Evolutionary conservation across 192 early-diverging fungal species (phyloP).

Genomic region (Entomortierella lignicola): DNA sequence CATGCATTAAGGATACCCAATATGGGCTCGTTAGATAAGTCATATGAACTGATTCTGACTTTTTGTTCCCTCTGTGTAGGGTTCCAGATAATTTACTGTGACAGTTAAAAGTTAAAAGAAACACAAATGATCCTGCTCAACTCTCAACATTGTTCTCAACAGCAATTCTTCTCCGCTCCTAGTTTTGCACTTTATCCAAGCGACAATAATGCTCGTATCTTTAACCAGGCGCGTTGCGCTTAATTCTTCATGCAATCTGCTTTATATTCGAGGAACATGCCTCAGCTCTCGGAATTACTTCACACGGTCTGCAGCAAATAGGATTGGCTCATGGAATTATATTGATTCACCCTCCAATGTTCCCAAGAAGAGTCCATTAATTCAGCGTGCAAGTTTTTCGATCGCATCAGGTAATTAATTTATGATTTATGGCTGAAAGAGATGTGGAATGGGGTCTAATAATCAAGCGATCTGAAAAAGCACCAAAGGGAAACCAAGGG

Average conservation of each 20-base stretch:
- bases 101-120: no score
- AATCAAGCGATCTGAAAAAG: neutral
- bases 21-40: no score
- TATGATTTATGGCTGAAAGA: neutral
- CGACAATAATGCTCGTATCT: neutral
- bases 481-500: neutral
- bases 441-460: neutral
- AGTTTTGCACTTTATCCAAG: no score
- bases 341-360: neutral
- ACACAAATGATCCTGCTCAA: no score
- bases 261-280: conserved; percentile 7
- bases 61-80: no score
- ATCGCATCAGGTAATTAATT: conserved; percentile 24
- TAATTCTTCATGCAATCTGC: neutral
- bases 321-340: neutral
- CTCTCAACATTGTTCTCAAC: no score
- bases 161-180: no score
- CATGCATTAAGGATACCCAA: no score
- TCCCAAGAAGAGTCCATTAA: neutral
- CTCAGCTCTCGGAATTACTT: conserved; percentile 11
- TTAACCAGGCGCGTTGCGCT: neutral
- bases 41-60: no score
- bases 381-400: conserved; percentile 14
- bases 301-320: neutral
- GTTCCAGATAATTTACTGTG: no score